Evolutionary conservation across 768 basidiomycete species (phyloP).

Genomic region (Harrya chromipes): DNA sequence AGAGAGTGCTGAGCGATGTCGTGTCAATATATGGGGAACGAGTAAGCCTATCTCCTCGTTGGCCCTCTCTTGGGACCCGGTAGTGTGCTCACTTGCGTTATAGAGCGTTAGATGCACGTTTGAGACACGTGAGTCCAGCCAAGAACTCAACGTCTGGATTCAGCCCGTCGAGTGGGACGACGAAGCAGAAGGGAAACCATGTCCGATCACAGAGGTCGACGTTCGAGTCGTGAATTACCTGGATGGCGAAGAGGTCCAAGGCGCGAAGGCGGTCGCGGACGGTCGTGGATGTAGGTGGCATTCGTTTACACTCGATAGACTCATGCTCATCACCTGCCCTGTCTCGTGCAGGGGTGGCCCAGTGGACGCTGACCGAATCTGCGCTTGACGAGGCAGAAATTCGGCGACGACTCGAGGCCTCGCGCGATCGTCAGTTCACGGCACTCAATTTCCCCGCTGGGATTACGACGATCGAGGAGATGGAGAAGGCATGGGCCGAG

Average conservation of each 20-base stretch:
- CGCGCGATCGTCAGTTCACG: conserved; percentile 44
- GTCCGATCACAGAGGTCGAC: conserved; percentile 57
- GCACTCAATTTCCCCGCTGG: conserved; percentile 50
- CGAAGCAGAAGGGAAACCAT: conserved; percentile 29
- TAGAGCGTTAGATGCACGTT: conserved; percentile 60
- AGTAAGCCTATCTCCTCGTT: conserved; percentile 38
- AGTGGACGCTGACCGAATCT: conserved; percentile 53
- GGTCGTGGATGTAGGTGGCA: conserved; percentile 15
- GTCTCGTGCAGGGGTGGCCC: conserved; percentile 50
- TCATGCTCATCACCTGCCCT: too few species aligned
- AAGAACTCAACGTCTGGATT: conserved; percentile 60
- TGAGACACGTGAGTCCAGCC: conserved; percentile 46
- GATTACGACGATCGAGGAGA: conserved; percentile 29
- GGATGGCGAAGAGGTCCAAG: conserved; percentile 34
- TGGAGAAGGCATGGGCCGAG: conserved; percentile 30
- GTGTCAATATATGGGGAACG: conserved; percentile 58
- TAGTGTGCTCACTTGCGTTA: background rate
- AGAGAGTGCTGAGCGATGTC: conserved; percentile 59
- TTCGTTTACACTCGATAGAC: too few species aligned
- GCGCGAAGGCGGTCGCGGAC: conserved; percentile 35
- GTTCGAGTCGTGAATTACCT: conserved; percentile 49
- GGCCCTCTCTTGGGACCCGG: background rate
- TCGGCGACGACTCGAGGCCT: conserved; percentile 31
- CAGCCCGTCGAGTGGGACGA: conserved; percentile 52
- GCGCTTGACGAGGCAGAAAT: conserved; percentile 33